These are phyloP conservation scores for Tetrapisispora pingtungensis DNA, from an alignment of 805 yeast species.

Conservation along the genomic window DNA sequence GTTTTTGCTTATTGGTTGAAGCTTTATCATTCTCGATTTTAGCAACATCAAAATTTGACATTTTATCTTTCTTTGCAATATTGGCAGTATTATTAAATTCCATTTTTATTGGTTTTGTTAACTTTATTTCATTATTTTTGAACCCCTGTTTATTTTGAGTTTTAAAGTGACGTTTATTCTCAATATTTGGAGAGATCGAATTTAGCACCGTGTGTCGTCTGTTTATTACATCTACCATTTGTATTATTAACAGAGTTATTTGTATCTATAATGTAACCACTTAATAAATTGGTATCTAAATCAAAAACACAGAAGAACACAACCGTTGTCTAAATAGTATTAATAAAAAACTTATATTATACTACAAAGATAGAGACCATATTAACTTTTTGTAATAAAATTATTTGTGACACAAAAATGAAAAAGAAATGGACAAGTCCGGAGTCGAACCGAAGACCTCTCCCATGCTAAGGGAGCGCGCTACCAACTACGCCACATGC, in stretches of 20 bases:
- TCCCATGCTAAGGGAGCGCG: conserved; percentile 75
- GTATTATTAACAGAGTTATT: not conserved
- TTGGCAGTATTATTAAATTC: too few species aligned
- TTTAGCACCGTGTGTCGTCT: not conserved
- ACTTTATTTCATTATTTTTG: not conserved
- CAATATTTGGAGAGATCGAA: not conserved
- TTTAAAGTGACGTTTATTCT: not conserved
- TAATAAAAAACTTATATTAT: too few species aligned
- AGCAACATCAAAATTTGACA: too few species aligned
- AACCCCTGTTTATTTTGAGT: not conserved
- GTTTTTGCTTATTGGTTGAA: not conserved
- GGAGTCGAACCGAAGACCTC: conserved; percentile 76
- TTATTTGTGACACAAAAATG: not conserved
- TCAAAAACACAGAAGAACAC: too few species aligned
- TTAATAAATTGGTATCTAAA: too few species aligned
- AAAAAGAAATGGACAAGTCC: conserved; percentile 50
- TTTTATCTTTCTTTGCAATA: too few species aligned
- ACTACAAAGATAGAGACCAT: too few species aligned
- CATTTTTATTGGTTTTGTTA: not conserved
- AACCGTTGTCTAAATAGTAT: too few species aligned
- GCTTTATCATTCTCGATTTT: too few species aligned
- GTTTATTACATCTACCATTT: not conserved
- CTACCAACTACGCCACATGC: conserved; percentile 79
- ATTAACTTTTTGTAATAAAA: too few species aligned
- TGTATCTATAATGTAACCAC: too few species aligned